Base-by-base conservation (phyloP, 2,329 filamentous ascomycete species). In the Pleomassaria siparia region DNA sequence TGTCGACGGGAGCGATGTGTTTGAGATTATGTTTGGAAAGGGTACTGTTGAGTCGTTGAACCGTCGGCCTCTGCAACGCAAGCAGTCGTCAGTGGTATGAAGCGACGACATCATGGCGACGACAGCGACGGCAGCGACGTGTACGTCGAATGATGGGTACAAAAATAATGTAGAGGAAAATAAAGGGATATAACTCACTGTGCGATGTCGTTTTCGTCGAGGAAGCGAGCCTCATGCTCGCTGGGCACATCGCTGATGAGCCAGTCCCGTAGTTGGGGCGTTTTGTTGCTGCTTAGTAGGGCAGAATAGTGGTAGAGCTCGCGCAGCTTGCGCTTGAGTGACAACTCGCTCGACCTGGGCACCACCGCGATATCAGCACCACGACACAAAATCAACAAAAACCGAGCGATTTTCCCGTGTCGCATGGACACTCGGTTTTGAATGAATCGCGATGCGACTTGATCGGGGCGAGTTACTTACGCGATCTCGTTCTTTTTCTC, bases 311-410 rank as follows among this genome's bases (percentile, higher is more conserved):
- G 80, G 78, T 88, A 95, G 64, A 96, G 82, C 77, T 94, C 88
- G 72, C 87, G 86, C 71, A 96, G 81, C 80, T 95, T 95, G 74
- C 89, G 86, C 83, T 95, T 94, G 74, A 89, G 87, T 80, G 88
- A 89, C 74, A 80, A 81, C 79, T 88, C 83, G 81, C 76, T 77
- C 52, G 57, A 59, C 58, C 71, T 74, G 55, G 53, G 53, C 58
- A 60, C n/a, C n/a, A n/a, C 50, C 55, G 57, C 54, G 46, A 62
- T 60, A 69, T 64, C 60, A 70, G 63, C 63, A 72, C 66, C 55
- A 71, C 68, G 43, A 66, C 70, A 55, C 49, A 10, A 40, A 35
- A 58, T 64, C 61, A 72, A 71, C 56, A 53, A 44, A 67, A 71
- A 54, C 41, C 21, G 57, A 72, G 68, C 70, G 70, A 71, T 70